Evolutionary conservation across 208 protist genomes (phyloP).

Genomic region (Wallacemonas sp.): DNA sequence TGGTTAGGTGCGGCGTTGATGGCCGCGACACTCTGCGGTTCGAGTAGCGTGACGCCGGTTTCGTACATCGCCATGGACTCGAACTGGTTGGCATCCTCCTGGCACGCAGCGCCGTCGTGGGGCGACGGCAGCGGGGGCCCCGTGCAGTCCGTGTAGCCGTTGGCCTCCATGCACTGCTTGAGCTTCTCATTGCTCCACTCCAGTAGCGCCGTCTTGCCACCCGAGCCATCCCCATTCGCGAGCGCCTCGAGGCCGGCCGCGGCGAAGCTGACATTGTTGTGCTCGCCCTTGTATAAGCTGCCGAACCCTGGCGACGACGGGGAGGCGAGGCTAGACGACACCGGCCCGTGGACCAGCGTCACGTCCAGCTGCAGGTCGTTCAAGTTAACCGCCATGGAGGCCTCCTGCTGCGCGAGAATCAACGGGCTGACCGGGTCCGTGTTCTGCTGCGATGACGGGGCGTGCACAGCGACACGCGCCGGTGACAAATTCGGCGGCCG

Average conservation of each 20-base stretch:
- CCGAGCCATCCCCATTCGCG: not conserved
- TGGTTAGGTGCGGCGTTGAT: conserved; percentile 16
- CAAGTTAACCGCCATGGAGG: conserved; percentile 7
- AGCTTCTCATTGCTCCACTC: conserved; percentile 7
- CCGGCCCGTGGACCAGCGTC: not conserved
- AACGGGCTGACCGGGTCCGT: not conserved
- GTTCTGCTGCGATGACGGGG: not conserved
- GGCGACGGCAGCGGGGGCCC: conserved; percentile 21
- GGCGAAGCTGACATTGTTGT: conserved; percentile 8
- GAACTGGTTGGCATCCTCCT: conserved; percentile 25
- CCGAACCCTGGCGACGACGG: not conserved
- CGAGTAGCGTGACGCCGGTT: conserved; percentile 11
- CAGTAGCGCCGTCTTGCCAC: not conserved
- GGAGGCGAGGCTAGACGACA: not conserved
- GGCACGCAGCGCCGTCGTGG: conserved; percentile 31
- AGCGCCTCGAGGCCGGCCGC: not conserved
- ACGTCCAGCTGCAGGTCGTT: conserved; percentile 3
- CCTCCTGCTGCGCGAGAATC: not conserved
- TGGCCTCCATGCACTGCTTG: conserved; percentile 9
- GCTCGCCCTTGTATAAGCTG: not conserved
- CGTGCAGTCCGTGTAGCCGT: conserved; percentile 14
- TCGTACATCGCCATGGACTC: conserved; percentile 7
- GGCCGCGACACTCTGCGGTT: conserved; percentile 14
- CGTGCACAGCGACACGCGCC: not conserved
- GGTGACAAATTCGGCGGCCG: not conserved